Percentiles rank a stretch among this genome's conserved stretches.
Conservation (phyloP, 768 basidiomycete species). For the Termitomyces sp. region DNA sequence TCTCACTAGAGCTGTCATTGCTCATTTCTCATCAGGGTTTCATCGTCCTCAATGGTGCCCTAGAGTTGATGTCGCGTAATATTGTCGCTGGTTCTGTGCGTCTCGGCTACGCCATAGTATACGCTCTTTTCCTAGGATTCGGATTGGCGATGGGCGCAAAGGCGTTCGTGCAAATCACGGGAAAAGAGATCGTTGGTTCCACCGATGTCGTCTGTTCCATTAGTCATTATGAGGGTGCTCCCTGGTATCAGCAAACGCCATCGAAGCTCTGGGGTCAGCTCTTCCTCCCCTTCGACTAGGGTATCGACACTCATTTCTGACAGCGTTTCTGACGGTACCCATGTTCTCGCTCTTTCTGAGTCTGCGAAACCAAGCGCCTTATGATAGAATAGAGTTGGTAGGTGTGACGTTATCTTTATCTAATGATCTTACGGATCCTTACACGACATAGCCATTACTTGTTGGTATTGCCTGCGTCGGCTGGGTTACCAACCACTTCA, state of each 20-base stretch:
- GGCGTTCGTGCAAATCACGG: conserved; percentile 51
- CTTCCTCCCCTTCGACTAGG: conserved; percentile 1
- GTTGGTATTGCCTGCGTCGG: conserved; percentile 63
- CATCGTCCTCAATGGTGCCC: conserved; percentile 66
- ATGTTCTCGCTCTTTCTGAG: conserved; percentile 65
- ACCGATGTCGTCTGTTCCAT: conserved; percentile 43
- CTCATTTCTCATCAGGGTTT: conserved; percentile 39
- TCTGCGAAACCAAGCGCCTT: conserved; percentile 61
- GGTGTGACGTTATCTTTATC: neutral
- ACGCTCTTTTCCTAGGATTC: conserved; percentile 76
- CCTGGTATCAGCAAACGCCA: conserved; percentile 76
- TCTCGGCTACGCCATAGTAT: conserved; percentile 75
- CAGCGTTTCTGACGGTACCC: conserved; percentile 71
- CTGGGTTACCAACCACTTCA: conserved; percentile 79
- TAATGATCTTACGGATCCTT: neutral
- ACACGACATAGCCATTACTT: neutral
- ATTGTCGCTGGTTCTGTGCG: conserved; percentile 84
- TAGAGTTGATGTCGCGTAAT: conserved; percentile 78
- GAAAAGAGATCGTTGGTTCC: conserved; percentile 39
- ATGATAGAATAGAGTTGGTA: conserved; percentile 54
- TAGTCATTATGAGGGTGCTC: conserved; percentile 52
- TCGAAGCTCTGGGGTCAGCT: conserved; percentile 71
- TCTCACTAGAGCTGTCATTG: conserved; percentile 12
- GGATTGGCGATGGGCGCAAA: conserved; percentile 80
- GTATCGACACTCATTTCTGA: neutral